Percentiles rank a stretch among this genome's conserved stretches.
phyloP scores from a whole-genome alignment of 495 filamentous ascomycete genomes.

The Penicillium herquei region DNA sequence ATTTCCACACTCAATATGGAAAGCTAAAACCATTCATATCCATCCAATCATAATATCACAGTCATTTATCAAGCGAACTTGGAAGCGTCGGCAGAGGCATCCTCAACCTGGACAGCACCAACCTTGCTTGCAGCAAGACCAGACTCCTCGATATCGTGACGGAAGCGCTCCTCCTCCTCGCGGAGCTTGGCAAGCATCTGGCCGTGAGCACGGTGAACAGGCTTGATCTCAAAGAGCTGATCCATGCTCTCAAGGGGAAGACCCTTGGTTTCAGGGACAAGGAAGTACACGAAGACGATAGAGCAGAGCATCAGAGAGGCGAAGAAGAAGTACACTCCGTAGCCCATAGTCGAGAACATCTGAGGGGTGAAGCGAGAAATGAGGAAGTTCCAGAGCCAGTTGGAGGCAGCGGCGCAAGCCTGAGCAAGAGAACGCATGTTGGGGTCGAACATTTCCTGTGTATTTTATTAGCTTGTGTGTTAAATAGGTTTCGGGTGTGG shows the following conservation, averaged over 20 bases:
- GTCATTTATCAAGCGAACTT: slow-evolving; percentile 19
- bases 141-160: slow-evolving; percentile 34
- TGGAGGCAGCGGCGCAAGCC: slow-evolving; percentile 63
- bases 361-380: slow-evolving; percentile 69
- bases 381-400: slow-evolving; percentile 78
- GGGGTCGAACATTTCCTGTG: slow-evolving; percentile 56
- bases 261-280: slow-evolving; percentile 65
- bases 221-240: slow-evolving; percentile 56
- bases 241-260: slow-evolving; percentile 50
- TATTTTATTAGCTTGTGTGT: neutral
- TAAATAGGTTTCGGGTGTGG: neutral
- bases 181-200: slow-evolving; percentile 27
- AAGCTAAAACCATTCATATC: neutral
- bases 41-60: neutral
- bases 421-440: slow-evolving; percentile 66
- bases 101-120: slow-evolving; percentile 18
- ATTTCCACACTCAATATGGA: neutral
- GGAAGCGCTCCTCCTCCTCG: slow-evolving; percentile 38
- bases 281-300: slow-evolving; percentile 64
- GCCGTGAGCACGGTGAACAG: slow-evolving; percentile 52
- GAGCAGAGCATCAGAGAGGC: slow-evolving; percentile 65
- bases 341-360: slow-evolving; percentile 67
- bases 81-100: slow-evolving; percentile 5
- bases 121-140: slow-evolving; percentile 22
- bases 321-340: slow-evolving; percentile 78